Evolutionary conservation across 1,284 basidiomycete species (phyloP).

Genomic region (Retiboletus fuscus): DNA sequence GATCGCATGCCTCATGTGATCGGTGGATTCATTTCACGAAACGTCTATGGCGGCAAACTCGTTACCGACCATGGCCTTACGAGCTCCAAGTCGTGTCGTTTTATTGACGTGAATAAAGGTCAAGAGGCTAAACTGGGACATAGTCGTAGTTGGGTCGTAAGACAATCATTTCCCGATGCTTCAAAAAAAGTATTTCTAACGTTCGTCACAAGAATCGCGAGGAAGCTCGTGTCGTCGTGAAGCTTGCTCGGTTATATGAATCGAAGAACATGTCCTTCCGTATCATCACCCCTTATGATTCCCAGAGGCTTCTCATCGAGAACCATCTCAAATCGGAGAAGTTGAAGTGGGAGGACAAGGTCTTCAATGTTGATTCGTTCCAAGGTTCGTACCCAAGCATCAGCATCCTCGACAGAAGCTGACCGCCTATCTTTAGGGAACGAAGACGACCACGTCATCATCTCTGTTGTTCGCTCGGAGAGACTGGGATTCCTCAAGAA

Average conservation of each 20-base stretch:
- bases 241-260: slow-evolving; percentile 37
- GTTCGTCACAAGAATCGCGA: slow-evolving; percentile 30
- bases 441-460: slow-evolving; percentile 65
- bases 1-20: slow-evolving; percentile 65
- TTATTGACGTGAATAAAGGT: slow-evolving; percentile 48
- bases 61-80: slow-evolving; percentile 33
- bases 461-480: slow-evolving; percentile 66
- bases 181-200: slow-evolving; percentile 7
- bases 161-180: neutral
- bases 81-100: slow-evolving; percentile 35
- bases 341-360: slow-evolving; percentile 66
- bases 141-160: slow-evolving; percentile 47
- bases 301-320: slow-evolving; percentile 67
- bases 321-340: slow-evolving; percentile 54
- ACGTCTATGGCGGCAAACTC: slow-evolving; percentile 54
- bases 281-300: too few relatives aligned
- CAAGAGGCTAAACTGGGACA: slow-evolving; percentile 38
- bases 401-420: slow-evolving; percentile 39
- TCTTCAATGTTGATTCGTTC: slow-evolving; percentile 74
- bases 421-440: slow-evolving; percentile 41
- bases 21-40: slow-evolving; percentile 60
- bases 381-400: slow-evolving; percentile 58
- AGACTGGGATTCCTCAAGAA: slow-evolving; percentile 63
- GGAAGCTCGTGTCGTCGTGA: slow-evolving; percentile 43
- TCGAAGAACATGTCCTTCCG: too few relatives aligned